A percentile compares a stretch with the other conserved stretches of the same genome.
phyloP scores from a whole-genome alignment of 1,284 basidiomycete species.

The Cryptococcus depauperatus region DNA sequence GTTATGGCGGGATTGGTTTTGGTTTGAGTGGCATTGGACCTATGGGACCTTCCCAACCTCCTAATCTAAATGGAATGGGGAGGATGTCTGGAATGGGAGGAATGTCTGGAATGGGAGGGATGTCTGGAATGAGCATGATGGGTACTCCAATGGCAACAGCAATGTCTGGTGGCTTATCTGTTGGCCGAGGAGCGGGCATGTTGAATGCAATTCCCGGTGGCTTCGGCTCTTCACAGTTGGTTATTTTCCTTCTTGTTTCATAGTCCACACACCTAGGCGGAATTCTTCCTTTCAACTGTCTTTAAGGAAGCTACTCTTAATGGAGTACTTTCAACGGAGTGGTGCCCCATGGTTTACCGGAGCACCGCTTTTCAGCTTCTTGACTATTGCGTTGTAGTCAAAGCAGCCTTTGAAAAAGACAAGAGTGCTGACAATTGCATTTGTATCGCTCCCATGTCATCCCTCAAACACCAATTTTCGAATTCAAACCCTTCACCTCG shows the following conservation, averaged over 20 bases:
- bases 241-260: background rate
- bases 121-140: slow-evolving; percentile 7
- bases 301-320: too few species aligned
- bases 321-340: too few species aligned
- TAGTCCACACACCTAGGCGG: too few species aligned
- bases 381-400: background rate
- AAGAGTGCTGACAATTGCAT: background rate
- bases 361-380: background rate
- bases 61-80: slow-evolving; percentile 1
- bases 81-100: slow-evolving; percentile 7
- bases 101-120: slow-evolving; percentile 13
- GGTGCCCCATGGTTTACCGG: background rate
- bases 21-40: slow-evolving; percentile 16
- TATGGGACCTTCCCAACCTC: background rate
- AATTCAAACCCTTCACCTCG: background rate
- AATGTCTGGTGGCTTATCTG: slow-evolving; percentile 5
- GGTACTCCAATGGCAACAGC: slow-evolving; percentile 13
- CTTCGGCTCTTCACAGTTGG: slow-evolving; percentile 9
- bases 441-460: background rate
- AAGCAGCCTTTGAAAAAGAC: background rate
- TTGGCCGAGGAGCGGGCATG: slow-evolving; percentile 4
- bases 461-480: background rate
- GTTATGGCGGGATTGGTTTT: slow-evolving; percentile 31
- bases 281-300: too few species aligned
- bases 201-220: slow-evolving; percentile 1